Percentiles rank a stretch among this genome's conserved stretches.
Evolutionary conservation across 2,329 filamentous ascomycete genomes (phyloP).

Genomic region (Harringtonia lauricola): DNA sequence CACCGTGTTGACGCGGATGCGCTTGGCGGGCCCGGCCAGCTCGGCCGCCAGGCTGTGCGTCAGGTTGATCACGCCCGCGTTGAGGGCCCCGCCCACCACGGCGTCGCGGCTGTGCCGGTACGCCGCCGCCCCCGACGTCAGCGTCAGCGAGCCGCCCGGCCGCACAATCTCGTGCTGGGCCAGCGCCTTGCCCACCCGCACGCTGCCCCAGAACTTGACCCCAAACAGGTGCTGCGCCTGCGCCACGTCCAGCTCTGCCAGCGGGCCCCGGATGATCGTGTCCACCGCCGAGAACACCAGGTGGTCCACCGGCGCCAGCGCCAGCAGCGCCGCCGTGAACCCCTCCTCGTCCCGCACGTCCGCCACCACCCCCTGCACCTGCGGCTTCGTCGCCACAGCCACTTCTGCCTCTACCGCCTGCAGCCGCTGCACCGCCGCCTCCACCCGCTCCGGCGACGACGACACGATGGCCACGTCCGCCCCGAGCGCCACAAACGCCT

Average conservation of each 20-base stretch:
- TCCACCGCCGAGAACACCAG: conserved; percentile 26
- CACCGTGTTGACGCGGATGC: conserved; percentile 21
- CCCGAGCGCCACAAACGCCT: conserved; percentile 23
- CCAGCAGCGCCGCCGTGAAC: conserved; percentile 19
- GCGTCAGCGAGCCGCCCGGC: conserved; percentile 23
- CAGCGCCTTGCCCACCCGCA: conserved; percentile 23
- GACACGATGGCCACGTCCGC: conserved; percentile 23
- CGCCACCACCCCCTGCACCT: conserved; percentile 19
- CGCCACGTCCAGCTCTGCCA: conserved; percentile 21
- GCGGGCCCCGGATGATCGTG: conserved; percentile 23
- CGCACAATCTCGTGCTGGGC: conserved; percentile 23
- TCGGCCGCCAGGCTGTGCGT: conserved; percentile 18
- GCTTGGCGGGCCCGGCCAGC: conserved; percentile 12
- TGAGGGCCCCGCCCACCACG: conserved; percentile 20
- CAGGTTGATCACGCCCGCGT: conserved; percentile 17
- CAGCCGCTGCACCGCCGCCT: conserved; percentile 20
- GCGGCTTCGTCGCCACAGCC: not conserved
- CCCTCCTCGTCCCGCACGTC: conserved; percentile 22
- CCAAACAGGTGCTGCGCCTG: conserved; percentile 24
- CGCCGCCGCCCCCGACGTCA: conserved; percentile 25
- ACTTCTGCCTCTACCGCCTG: conserved; percentile 5
- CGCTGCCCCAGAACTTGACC: conserved; percentile 28
- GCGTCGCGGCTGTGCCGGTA: conserved; percentile 20
- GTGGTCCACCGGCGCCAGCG: conserved; percentile 25
- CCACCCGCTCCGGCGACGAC: conserved; percentile 19